Conservation (phyloP, 176 grass and related monocot genomes). For the Oryza meridionalis region DNA sequence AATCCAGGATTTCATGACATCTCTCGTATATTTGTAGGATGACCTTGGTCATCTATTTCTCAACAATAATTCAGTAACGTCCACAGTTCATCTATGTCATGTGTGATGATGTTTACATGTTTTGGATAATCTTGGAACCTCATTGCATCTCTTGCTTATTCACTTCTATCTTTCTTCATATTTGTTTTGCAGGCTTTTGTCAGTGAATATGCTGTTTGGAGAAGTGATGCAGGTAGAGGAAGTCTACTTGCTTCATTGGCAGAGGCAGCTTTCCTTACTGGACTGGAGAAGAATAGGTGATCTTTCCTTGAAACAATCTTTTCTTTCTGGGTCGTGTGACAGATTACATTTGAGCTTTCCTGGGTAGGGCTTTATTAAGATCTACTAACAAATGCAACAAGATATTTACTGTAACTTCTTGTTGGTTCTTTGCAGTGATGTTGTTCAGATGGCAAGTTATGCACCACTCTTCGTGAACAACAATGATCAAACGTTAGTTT, state of each 20-base stretch:
- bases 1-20: background rate
- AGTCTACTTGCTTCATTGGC: constrained; percentile 88
- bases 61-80: background rate
- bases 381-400: background rate
- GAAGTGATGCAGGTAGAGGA: constrained; percentile 74
- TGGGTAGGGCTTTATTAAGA: background rate
- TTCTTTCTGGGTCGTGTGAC: background rate
- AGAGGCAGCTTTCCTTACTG: constrained; percentile 94
- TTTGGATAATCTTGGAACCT: background rate
- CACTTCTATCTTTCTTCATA: background rate
- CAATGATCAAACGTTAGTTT: constrained; percentile 67
- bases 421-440: constrained; percentile 61
- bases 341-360: background rate
- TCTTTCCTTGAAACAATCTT: background rate
- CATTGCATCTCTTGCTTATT: background rate
- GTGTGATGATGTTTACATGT: constrained; percentile 7
- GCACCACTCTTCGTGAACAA: constrained; percentile 90
- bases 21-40: constrained; percentile 18
- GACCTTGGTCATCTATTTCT: background rate
- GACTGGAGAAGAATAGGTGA: constrained; percentile 89
- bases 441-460: constrained; percentile 92
- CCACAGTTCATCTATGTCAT: background rate
- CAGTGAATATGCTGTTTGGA: constrained; percentile 91
- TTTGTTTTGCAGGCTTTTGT: constrained; percentile 75
- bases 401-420: constrained; percentile 9